Percentiles rank a stretch among this genome's conserved stretches.
Conservation (phyloP, 768 basidiomycete genomes). For the Pholiota molesta region DNA sequence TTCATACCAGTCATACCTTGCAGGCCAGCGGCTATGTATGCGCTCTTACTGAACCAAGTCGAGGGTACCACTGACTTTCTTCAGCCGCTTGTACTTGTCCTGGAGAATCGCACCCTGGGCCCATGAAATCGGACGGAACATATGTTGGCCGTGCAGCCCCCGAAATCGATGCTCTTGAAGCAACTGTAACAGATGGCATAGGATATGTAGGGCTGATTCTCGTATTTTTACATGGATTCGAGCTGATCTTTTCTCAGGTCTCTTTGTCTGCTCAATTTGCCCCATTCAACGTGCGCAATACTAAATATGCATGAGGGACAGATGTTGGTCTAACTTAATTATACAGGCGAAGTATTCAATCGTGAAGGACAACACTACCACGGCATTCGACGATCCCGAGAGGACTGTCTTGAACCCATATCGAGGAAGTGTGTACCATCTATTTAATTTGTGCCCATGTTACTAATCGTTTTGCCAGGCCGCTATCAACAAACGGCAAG, state of each 20-base stretch:
- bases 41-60: not conserved
- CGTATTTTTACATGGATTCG: not conserved
- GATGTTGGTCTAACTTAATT: not conserved
- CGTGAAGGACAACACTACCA: conserved; percentile 47
- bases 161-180: conserved; percentile 71
- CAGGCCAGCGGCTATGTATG: conserved; percentile 53
- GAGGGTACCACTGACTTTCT: not conserved
- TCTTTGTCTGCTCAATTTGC: conserved; percentile 54
- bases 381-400: conserved; percentile 48
- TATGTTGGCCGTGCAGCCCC: conserved; percentile 65
- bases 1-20: conserved; percentile 58
- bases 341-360: conserved; percentile 57
- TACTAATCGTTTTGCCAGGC: conserved; percentile 34
- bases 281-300: conserved; percentile 58
- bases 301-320: conserved; percentile 28
- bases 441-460: too few species aligned
- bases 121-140: conserved; percentile 45
- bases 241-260: conserved; percentile 33
- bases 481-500: conserved; percentile 74
- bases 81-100: conserved; percentile 41
- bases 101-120: conserved; percentile 44
- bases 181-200: conserved; percentile 34
- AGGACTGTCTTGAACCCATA: conserved; percentile 56
- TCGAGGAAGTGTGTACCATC: conserved; percentile 55
- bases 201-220: conserved; percentile 26